These are phyloP conservation scores for Neurospora crassa DNA, from an alignment of 2,329 filamentous ascomycete species.

Conservation along the genomic window DNA sequence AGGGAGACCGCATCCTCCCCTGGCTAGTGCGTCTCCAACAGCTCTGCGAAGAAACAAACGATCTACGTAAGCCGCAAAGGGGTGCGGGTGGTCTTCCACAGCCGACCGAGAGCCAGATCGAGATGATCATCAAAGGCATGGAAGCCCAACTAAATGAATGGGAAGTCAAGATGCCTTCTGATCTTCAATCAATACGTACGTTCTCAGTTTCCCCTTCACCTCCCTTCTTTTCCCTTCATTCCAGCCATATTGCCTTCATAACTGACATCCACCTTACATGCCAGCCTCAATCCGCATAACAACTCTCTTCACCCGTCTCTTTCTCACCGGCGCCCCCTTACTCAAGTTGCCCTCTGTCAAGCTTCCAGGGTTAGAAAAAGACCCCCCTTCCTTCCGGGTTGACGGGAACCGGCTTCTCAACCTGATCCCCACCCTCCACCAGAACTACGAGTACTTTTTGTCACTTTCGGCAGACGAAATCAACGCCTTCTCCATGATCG, in stretches of 20 bases:
- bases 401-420: slow-evolving; percentile 12
- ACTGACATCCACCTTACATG: background rate
- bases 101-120: slow-evolving; percentile 30
- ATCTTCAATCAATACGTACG: slow-evolving; percentile 23
- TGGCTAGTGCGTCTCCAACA: slow-evolving; percentile 34
- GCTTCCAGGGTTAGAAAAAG: background rate
- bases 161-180: slow-evolving; percentile 25
- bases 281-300: slow-evolving; percentile 26
- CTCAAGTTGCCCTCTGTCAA: slow-evolving; percentile 20
- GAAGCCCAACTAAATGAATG: slow-evolving; percentile 37
- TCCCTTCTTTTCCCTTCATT: slow-evolving; percentile 5
- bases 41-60: slow-evolving; percentile 29
- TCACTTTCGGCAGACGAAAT: slow-evolving; percentile 20
- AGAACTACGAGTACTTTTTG: slow-evolving; percentile 20
- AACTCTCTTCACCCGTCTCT: slow-evolving; percentile 28
- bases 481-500: slow-evolving; percentile 28
- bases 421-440: slow-evolving; percentile 13
- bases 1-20: slow-evolving; percentile 33
- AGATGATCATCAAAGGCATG: slow-evolving; percentile 37
- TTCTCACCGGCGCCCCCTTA: slow-evolving; percentile 29
- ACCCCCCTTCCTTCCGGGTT: slow-evolving; percentile 6
- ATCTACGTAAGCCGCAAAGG: slow-evolving; percentile 20
- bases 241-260: background rate
- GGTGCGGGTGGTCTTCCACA: slow-evolving; percentile 7
- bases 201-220: background rate